Evolutionary conservation across 73 alveolate genomes (phyloP).

Genomic region (Symbiodinium pilosum): DNA sequence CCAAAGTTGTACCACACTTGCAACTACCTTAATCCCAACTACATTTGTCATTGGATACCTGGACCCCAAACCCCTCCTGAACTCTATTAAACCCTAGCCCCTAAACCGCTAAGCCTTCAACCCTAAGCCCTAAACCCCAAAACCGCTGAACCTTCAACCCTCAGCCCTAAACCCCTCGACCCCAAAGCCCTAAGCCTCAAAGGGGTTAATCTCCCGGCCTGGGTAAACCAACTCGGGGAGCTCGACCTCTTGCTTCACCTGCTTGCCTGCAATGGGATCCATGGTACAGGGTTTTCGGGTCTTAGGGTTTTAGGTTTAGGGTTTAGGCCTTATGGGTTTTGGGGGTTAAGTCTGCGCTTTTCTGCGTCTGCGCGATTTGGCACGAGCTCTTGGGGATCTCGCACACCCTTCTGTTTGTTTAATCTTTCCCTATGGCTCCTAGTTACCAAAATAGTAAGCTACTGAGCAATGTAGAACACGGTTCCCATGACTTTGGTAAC

Average conservation of each 20-base stretch:
- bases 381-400: neutral
- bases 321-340: neutral
- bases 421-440: no score
- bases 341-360: neutral
- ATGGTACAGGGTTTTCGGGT: no score
- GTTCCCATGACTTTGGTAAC: no score
- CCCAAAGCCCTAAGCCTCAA: neutral
- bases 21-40: no score
- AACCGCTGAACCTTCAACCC: neutral
- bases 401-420: no score
- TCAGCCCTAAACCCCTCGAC: neutral
- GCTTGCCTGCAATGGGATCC: neutral
- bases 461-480: no score
- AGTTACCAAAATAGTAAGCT: no score
- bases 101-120: neutral
- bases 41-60: no score
- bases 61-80: no score
- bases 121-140: neutral
- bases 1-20: no score
- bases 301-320: neutral
- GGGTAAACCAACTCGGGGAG: slow-evolving; percentile 94
- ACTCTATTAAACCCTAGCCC: neutral
- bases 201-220: neutral
- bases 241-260: neutral
- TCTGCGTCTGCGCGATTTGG: neutral